Evolutionary conservation across 352 stramenopile genomes (phyloP).

Genomic region (Globisporangium emineosum): DNA sequence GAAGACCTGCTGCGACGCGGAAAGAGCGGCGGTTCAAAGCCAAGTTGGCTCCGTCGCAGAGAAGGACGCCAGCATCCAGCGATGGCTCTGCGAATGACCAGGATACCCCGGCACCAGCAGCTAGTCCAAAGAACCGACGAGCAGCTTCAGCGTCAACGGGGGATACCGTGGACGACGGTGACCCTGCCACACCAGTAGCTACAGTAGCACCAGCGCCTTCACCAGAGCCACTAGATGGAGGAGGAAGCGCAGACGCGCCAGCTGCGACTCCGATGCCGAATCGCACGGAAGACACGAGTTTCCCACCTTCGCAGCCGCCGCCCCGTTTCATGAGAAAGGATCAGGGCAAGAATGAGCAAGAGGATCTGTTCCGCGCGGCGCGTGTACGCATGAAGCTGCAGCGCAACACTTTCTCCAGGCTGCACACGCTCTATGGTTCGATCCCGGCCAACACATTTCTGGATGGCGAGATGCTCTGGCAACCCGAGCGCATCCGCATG

Average conservation of each 20-base stretch:
- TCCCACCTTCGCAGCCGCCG: constrained; percentile 17
- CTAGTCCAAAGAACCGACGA: background rate
- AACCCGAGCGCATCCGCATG: constrained; percentile 68
- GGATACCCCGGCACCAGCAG: background rate
- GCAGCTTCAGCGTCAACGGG: background rate
- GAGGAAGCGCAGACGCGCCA: background rate
- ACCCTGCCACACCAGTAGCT: background rate
- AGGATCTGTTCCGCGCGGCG: constrained; percentile 72
- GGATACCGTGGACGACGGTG: background rate
- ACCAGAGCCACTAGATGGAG: background rate
- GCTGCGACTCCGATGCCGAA: background rate
- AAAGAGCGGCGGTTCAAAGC: constrained; percentile 39
- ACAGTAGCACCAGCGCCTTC: background rate
- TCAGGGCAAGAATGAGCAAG: constrained; percentile 62
- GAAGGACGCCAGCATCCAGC: constrained; percentile 16
- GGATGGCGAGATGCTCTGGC: constrained; percentile 70
- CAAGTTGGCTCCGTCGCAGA: constrained; percentile 30
- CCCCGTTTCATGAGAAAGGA: constrained; percentile 3
- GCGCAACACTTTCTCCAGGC: constrained; percentile 42
- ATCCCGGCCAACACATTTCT: constrained; percentile 33
- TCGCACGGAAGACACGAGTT: constrained; percentile 22
- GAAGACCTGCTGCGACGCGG: constrained; percentile 16
- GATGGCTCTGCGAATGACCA: constrained; percentile 10
- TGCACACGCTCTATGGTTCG: constrained; percentile 29
- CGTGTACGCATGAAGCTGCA: constrained; percentile 81